A percentile compares a stretch with the other conserved stretches of the same genome.
Conservation (phyloP, 2,329 filamentous ascomycete genomes). For the Dactylellina leptospora region DNA sequence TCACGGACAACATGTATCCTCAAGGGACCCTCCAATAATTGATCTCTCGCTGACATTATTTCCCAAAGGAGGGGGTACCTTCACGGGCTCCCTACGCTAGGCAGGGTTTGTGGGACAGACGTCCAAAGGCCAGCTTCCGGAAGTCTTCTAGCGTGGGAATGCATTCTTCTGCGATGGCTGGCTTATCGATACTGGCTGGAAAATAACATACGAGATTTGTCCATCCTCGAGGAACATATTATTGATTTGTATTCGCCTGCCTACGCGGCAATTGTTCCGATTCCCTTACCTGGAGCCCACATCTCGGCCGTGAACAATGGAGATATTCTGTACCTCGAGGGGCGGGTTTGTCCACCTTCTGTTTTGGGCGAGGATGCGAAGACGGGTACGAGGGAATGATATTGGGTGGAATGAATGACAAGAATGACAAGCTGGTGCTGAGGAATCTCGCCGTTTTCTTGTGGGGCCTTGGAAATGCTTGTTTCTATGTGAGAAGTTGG, state of each 20-base stretch:
- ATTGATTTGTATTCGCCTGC: slow-evolving; percentile 40
- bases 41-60: slow-evolving; percentile 36
- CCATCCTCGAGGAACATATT: background rate
- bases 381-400: slow-evolving; percentile 24
- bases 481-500: slow-evolving; percentile 1
- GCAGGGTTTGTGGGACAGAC: slow-evolving; percentile 12
- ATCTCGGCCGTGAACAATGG: background rate
- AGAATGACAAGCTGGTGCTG: slow-evolving; percentile 31
- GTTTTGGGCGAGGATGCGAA: slow-evolving; percentile 34
- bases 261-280: slow-evolving; percentile 12
- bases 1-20: too few relatives aligned
- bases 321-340: background rate
- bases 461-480: slow-evolving; percentile 42
- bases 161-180: slow-evolving; percentile 15
- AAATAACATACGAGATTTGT: too few relatives aligned
- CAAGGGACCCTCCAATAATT: too few relatives aligned
- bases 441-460: slow-evolving; percentile 20
- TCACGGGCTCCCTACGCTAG: slow-evolving; percentile 4
- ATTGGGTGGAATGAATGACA: slow-evolving; percentile 21
- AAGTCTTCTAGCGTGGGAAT: slow-evolving; percentile 41
- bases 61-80: background rate
- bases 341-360: slow-evolving; percentile 30
- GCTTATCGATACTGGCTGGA: slow-evolving; percentile 28
- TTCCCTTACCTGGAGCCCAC: slow-evolving; percentile 1
- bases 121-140: slow-evolving; percentile 41